phyloP scores from a whole-genome alignment of 2,329 filamentous ascomycete species.

The Sclerotiophoma versabilis region DNA sequence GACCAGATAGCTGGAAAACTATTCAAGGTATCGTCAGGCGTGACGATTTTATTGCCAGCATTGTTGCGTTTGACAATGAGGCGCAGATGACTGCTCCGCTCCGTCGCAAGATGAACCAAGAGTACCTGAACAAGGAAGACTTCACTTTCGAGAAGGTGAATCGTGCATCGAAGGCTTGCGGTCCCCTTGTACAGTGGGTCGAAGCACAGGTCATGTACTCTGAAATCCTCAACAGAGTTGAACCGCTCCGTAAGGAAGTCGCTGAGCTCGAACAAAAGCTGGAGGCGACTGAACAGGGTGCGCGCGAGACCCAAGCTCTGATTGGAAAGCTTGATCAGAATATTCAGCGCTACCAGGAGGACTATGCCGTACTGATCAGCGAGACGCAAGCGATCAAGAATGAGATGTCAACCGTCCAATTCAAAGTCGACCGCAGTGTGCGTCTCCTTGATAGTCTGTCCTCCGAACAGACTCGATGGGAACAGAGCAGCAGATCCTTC shows the following conservation, averaged over 20 bases:
- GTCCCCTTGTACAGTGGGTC: conserved; percentile 96
- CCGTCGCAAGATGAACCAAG: conserved; percentile 87
- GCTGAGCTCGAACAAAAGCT: conserved; percentile 85
- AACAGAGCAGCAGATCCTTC: conserved; percentile 96
- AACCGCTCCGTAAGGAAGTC: conserved; percentile 90
- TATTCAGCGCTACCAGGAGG: conserved; percentile 93
- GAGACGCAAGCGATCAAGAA: conserved; percentile 97
- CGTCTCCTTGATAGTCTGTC: conserved; percentile 92
- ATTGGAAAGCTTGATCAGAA: conserved; percentile 85
- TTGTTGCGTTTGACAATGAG: conserved; percentile 96
- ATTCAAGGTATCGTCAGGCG: conserved; percentile 87
- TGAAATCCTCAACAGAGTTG: conserved; percentile 94
- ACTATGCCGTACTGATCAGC: conserved; percentile 94
- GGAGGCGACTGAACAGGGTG: conserved; percentile 90
- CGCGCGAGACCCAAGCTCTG: conserved; percentile 87
- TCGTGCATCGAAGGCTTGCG: conserved; percentile 94
- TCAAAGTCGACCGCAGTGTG: conserved; percentile 97
- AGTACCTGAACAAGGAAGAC: conserved; percentile 90
- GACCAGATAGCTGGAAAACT: conserved; percentile 87
- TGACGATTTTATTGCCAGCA: conserved; percentile 97
- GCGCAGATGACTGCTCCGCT: conserved; percentile 87
- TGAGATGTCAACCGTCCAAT: conserved; percentile 95
- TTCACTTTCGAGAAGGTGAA: conserved; percentile 98
- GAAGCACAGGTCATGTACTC: conserved; percentile 96
- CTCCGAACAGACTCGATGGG: conserved; percentile 92